These are phyloP conservation scores for Tulasnella sp. DNA, from an alignment of 768 basidiomycete genomes.

Conservation along the genomic window DNA sequence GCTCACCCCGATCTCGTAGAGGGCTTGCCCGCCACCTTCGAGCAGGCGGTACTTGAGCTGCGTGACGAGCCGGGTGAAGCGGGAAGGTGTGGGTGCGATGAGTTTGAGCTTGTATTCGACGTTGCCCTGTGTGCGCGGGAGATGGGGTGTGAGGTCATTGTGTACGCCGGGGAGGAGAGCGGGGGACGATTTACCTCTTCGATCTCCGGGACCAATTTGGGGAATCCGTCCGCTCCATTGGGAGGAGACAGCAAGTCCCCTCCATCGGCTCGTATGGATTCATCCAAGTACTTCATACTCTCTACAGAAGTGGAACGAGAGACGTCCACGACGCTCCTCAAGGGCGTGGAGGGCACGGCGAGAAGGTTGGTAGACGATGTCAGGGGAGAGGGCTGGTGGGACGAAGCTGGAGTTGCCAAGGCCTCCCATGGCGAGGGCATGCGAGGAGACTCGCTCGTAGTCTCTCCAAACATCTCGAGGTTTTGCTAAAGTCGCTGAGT, in stretches of 20 bases:
- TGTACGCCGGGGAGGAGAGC: too few relatives aligned
- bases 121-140: slow-evolving; percentile 54
- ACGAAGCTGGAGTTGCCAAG: slow-evolving; percentile 50
- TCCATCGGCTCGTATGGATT: not conserved
- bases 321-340: not conserved
- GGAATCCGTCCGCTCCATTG: slow-evolving; percentile 26
- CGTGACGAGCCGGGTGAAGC: slow-evolving; percentile 56
- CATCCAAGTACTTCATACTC: slow-evolving; percentile 2
- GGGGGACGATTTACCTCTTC: slow-evolving; percentile 40
- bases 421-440: slow-evolving; percentile 63
- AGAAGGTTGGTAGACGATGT: not conserved
- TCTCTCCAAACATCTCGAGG: slow-evolving; percentile 66
- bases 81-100: slow-evolving; percentile 42
- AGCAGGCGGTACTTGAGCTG: slow-evolving; percentile 92
- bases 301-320: not conserved
- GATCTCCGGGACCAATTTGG: slow-evolving; percentile 62
- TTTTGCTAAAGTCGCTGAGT: slow-evolving; percentile 5
- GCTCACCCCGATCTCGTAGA: slow-evolving; percentile 70
- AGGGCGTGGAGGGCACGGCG: not conserved
- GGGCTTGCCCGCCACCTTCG: slow-evolving; percentile 73
- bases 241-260: not conserved
- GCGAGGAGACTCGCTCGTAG: slow-evolving; percentile 66
- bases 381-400: slow-evolving; percentile 30
- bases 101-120: slow-evolving; percentile 94
- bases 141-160: not conserved